Percentiles rank a stretch among this genome's conserved stretches.
phyloP scores from a whole-genome alignment of 1,284 basidiomycete species.

The Ceratobasidium sp. region DNA sequence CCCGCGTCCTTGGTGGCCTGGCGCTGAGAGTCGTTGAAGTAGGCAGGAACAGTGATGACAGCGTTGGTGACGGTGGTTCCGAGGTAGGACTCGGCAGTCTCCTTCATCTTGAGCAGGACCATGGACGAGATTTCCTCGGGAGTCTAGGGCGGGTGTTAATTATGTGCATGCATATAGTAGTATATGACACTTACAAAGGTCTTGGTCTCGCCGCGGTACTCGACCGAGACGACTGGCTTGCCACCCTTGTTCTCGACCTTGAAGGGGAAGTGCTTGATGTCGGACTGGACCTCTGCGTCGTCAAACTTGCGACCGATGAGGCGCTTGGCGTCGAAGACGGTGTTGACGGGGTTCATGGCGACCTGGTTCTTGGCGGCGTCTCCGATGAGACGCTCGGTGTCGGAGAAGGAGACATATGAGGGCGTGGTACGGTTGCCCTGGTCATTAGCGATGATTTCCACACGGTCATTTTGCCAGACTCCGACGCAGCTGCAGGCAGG shows the following conservation, averaged over 20 bases:
- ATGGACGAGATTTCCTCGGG: conserved; percentile 61
- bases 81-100: conserved; percentile 61
- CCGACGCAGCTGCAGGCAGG: conserved; percentile 50
- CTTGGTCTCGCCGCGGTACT: conserved; percentile 59
- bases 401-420: conserved; percentile 56
- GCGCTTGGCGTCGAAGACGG: conserved; percentile 60
- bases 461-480: conserved; percentile 60
- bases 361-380: conserved; percentile 60
- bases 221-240: conserved; percentile 58
- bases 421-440: conserved; percentile 61
- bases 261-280: conserved; percentile 55
- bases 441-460: conserved; percentile 53
- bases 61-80: conserved; percentile 59
- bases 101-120: conserved; percentile 61
- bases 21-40: conserved; percentile 75
- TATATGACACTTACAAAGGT: conserved; percentile 49
- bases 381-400: conserved; percentile 60
- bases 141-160: conserved; percentile 47
- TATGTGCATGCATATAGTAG: neutral
- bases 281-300: conserved; percentile 58
- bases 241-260: conserved; percentile 52
- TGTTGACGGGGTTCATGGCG: conserved; percentile 53
- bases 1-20: conserved; percentile 65
- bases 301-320: conserved; percentile 59
- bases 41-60: conserved; percentile 58